These are phyloP conservation scores for Tricharina praecox DNA, from an alignment of 495 filamentous ascomycete genomes.

Conservation along the genomic window DNA sequence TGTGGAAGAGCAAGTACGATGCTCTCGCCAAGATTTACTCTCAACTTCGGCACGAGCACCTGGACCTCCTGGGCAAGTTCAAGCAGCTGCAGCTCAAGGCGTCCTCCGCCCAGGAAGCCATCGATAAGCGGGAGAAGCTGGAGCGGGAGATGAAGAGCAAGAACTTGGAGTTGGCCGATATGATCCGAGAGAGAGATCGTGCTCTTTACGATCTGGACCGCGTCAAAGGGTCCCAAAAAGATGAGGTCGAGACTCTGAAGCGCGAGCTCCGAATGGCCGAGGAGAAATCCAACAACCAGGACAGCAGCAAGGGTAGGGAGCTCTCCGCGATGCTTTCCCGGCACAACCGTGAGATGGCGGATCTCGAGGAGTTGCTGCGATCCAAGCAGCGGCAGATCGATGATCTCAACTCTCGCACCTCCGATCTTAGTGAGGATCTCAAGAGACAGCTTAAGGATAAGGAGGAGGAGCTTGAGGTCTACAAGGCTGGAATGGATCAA, in stretches of 20 bases:
- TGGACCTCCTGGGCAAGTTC: conserved; percentile 85
- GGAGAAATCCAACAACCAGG: conserved; percentile 83
- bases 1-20: conserved; percentile 93
- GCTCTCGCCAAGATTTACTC: conserved; percentile 92
- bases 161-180: conserved; percentile 92
- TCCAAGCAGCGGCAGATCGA: conserved; percentile 77
- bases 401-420: conserved; percentile 57
- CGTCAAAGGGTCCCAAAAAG: conserved; percentile 64
- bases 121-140: conserved; percentile 83
- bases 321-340: conserved; percentile 83
- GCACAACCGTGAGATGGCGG: conserved; percentile 92
- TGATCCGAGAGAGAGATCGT: conserved; percentile 92
- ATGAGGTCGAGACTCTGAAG: conserved; percentile 89
- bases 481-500: conserved; percentile 93
- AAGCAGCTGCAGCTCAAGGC: conserved; percentile 93
- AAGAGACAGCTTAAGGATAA: conserved; percentile 72
- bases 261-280: conserved; percentile 87
- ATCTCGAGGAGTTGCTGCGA: conserved; percentile 81
- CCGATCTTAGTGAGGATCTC: conserved; percentile 69
- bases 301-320: conserved; percentile 82
- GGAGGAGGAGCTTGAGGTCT: conserved; percentile 92
- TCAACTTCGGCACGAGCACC: conserved; percentile 84
- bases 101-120: conserved; percentile 89
- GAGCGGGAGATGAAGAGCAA: conserved; percentile 97
- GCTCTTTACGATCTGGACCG: conserved; percentile 89